These are phyloP conservation scores for Pseudocercospora eumusae DNA, from an alignment of 2,329 filamentous ascomycete species.

Conservation along the genomic window DNA sequence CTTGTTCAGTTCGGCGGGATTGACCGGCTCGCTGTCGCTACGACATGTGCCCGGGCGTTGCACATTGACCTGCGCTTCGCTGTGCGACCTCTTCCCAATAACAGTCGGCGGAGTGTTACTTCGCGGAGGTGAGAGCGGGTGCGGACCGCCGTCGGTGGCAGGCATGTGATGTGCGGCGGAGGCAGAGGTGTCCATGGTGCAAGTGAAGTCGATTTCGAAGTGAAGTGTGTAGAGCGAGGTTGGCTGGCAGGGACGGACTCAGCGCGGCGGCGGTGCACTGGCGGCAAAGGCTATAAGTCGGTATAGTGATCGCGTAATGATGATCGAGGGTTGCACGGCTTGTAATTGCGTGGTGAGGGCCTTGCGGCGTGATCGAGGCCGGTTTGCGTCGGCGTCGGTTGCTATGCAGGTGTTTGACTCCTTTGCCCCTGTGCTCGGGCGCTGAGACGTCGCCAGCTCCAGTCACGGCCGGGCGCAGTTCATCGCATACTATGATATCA, in stretches of 20 bases:
- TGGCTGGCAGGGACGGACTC: not conserved
- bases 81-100: conserved; percentile 48
- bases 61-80: conserved; percentile 31
- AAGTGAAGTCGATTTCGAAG: not conserved
- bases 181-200: conserved; percentile 22
- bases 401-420: conserved; percentile 12
- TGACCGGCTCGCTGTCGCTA: conserved; percentile 56
- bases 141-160: conserved; percentile 44
- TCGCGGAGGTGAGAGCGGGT: conserved; percentile 57
- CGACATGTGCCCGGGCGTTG: conserved; percentile 29
- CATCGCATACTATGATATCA: not conserved
- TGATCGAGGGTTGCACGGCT: conserved; percentile 9
- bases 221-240: conserved; percentile 8
- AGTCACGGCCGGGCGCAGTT: conserved; percentile 1
- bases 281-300: not conserved
- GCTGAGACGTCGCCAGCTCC: not conserved
- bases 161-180: conserved; percentile 11
- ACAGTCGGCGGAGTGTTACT: conserved; percentile 63
- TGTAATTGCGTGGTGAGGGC: conserved; percentile 8
- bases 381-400: conserved; percentile 7
- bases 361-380: conserved; percentile 8
- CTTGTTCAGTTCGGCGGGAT: conserved; percentile 60
- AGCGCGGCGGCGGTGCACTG: not conserved
- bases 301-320: not conserved
- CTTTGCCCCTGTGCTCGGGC: conserved; percentile 14